Base-by-base conservation (phyloP, 2,329 filamentous ascomycete species). In the Verticillium nubilum region DNA sequence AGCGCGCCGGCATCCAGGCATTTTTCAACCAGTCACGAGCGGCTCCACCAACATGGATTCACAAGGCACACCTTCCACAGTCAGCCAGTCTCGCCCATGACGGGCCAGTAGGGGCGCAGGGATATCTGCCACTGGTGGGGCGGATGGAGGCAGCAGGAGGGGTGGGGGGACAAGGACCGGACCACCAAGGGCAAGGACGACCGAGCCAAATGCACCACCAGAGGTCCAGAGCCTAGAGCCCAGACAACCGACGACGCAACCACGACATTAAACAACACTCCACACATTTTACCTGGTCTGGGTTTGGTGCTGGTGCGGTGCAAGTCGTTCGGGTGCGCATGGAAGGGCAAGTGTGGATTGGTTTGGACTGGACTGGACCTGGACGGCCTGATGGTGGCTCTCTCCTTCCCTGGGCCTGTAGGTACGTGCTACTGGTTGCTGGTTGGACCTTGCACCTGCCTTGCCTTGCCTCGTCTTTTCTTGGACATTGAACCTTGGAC, bases 241-340 rank as follows among this genome's bases (percentile, higher is more conserved):
- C 61, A 61, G 61, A 63, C 60, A 60, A 60, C 61, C 52, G 54
- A 62, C 59, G 61, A 61, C 61, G 61, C 61, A 62, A 61, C 61
- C 61, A 63, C 61, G 61, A 58, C 58, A 62, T 58, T 61, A 57
- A 59, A 59, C 55, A 42, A 58, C 50, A 59, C 58, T 60, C 58
- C 55, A 33, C 35, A 56, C 42, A 27, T 53, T 31, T 57, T 42
- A 12, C 37, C 37, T 52, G 35, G 42, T 42, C 56, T 58, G 29
- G 31, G 58, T 60, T 62, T 63, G 57, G 57, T 37, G 56, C 52
- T 56, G 55, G 37, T 47, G 37, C n/a, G 37, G 37, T 47, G 37
- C 33, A 52, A 42, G 26, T 58, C 52, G 27, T 52, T 28, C 54
- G 42, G 57, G 56, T 23, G 37, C 33, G 33, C 33, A 17, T 37